These are phyloP conservation scores for Eimeria sp. DNA, from an alignment of 169 alveolate species.

Conservation along the genomic window DNA sequence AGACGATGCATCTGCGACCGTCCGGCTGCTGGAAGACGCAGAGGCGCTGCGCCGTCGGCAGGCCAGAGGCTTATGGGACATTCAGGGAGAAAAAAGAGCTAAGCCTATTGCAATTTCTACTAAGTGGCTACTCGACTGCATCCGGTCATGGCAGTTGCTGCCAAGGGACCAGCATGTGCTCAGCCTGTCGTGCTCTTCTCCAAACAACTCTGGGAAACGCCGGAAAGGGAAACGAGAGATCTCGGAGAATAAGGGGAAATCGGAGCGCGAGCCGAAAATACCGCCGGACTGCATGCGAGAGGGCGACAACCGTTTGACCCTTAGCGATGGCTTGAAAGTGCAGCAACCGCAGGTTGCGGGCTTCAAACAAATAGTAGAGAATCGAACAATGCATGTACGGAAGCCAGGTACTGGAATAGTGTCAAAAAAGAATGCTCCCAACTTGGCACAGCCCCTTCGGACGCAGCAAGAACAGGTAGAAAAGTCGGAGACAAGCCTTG, in stretches of 20 bases:
- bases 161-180: constrained; percentile 41
- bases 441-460: neutral
- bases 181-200: neutral
- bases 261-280: neutral
- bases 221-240: constrained; percentile 1
- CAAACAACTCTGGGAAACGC: neutral
- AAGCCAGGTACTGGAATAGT: neutral
- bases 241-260: neutral
- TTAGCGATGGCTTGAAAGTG: neutral
- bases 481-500: neutral
- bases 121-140: constrained; percentile 71
- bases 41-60: constrained; percentile 74
- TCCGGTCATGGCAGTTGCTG: constrained; percentile 19
- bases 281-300: neutral
- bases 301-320: neutral
- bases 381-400: neutral
- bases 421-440: neutral
- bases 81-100: neutral
- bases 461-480: neutral
- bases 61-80: constrained; percentile 54
- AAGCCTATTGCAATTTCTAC: constrained; percentile 8
- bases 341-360: neutral
- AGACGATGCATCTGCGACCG: constrained; percentile 45
- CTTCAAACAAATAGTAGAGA: neutral
- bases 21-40: constrained; percentile 54